These are phyloP conservation scores for Lecanosticta acicola DNA, from an alignment of 2,329 filamentous ascomycete genomes.

Conservation along the genomic window DNA sequence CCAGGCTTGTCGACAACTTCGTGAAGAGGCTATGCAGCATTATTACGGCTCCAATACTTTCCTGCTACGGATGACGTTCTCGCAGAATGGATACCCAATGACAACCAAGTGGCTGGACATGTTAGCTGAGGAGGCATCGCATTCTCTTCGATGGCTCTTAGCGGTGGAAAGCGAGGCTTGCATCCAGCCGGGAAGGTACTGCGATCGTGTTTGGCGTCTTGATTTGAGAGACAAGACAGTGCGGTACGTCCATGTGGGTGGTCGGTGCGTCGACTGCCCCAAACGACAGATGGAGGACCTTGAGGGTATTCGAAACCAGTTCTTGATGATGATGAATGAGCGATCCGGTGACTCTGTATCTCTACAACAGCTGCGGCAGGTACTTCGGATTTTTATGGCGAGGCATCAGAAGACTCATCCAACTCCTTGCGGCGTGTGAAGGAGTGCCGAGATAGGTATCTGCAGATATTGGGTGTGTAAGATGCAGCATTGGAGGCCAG, in stretches of 20 bases:
- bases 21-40: slow-evolving; percentile 5
- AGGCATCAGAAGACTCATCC: no score
- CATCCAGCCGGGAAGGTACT: neutral
- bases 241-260: no score
- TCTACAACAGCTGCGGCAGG: neutral
- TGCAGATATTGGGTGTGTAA: no score
- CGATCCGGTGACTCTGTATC: neutral
- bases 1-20: slow-evolving; percentile 8
- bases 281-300: neutral
- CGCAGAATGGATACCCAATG: neutral
- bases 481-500: no score
- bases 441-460: no score
- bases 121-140: neutral
- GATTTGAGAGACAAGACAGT: neutral
- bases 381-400: no score
- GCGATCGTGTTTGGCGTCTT: neutral
- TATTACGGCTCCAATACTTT: slow-evolving; percentile 12
- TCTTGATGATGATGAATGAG: neutral
- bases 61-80: neutral
- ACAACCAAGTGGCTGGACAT: neutral
- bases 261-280: neutral
- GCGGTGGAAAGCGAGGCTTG: neutral
- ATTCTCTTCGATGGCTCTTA: neutral
- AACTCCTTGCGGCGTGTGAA: no score
- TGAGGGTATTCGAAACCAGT: neutral